A percentile compares a stretch with the other conserved stretches of the same genome.
phyloP scores from a whole-genome alignment of 345 rosid species.

The Populus davidiana region DNA sequence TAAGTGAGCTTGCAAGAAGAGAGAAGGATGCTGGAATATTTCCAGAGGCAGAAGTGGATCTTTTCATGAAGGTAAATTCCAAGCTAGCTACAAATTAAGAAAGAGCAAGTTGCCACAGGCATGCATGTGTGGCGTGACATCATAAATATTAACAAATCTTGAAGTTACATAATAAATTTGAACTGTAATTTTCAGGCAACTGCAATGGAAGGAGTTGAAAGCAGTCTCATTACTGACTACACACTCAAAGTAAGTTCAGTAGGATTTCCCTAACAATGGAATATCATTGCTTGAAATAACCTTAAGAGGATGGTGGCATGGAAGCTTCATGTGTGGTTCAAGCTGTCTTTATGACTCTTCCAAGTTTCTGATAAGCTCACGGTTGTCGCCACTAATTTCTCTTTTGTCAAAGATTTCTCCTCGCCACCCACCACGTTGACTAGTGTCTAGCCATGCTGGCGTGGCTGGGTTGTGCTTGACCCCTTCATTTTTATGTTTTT shows the following conservation, averaged over 20 bases:
- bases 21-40: constrained; percentile 76
- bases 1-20: constrained; percentile 71
- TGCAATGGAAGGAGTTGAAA: constrained; percentile 62
- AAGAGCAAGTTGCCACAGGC: not conserved
- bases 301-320: too few species aligned
- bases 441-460: not conserved
- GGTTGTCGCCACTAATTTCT: not conserved
- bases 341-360: not conserved
- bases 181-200: constrained; percentile 50
- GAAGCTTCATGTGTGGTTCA: not conserved
- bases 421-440: not conserved
- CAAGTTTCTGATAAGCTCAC: not conserved
- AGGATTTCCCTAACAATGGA: not conserved
- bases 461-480: not conserved
- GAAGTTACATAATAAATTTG: not conserved
- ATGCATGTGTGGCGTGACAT: too few species aligned
- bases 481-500: not conserved
- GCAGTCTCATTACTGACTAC: constrained; percentile 85
- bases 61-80: constrained; percentile 74
- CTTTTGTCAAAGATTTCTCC: not conserved
- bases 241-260: constrained; percentile 63
- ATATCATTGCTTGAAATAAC: not conserved
- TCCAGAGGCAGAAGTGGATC: constrained; percentile 90
- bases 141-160: not conserved
- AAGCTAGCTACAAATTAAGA: not conserved